These are phyloP conservation scores for Saccharum officinarum DNA, from an alignment of 176 grass and related monocot species.

Conservation along the genomic window DNA sequence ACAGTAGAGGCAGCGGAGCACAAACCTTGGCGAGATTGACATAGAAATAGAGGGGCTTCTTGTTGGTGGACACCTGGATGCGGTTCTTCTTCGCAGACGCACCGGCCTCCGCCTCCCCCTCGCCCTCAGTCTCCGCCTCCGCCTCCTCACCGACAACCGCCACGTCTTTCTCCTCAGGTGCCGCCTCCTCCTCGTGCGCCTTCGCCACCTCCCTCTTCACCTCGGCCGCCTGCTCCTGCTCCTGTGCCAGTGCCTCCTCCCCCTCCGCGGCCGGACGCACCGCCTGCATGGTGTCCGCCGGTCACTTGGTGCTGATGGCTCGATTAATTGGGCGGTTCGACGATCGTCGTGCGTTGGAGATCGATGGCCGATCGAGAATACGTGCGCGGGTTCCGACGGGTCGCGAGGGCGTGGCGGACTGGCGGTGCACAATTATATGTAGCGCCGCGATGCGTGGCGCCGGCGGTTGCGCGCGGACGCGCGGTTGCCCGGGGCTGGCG, in stretches of 20 bases:
- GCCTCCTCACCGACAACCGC: constrained; percentile 24
- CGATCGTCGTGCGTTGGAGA: neutral
- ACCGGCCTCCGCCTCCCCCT: neutral
- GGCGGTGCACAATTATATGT: constrained; percentile 11
- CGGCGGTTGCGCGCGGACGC: constrained; percentile 12
- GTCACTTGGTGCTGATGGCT: neutral
- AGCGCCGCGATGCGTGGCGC: constrained; percentile 14
- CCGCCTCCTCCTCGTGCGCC: constrained; percentile 21
- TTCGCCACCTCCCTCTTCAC: constrained; percentile 33
- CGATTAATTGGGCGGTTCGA: neutral
- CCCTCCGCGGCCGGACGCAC: constrained; percentile 23
- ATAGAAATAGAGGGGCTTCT: constrained; percentile 96
- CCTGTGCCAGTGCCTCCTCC: neutral
- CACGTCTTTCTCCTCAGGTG: constrained; percentile 31
- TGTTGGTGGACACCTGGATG: constrained; percentile 97
- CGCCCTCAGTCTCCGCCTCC: neutral
- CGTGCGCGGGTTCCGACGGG: neutral
- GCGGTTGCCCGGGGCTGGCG: constrained; percentile 26
- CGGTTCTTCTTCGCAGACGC: constrained; percentile 68
- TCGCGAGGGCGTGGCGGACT: neutral
- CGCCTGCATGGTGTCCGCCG: constrained; percentile 42
- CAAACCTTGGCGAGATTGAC: constrained; percentile 92
- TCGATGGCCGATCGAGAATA: neutral
- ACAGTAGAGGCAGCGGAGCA: neutral
- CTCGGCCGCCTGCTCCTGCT: constrained; percentile 10